Evolutionary conservation across 805 yeast species (phyloP).

Genomic region (Saturnispora zaruensis): DNA sequence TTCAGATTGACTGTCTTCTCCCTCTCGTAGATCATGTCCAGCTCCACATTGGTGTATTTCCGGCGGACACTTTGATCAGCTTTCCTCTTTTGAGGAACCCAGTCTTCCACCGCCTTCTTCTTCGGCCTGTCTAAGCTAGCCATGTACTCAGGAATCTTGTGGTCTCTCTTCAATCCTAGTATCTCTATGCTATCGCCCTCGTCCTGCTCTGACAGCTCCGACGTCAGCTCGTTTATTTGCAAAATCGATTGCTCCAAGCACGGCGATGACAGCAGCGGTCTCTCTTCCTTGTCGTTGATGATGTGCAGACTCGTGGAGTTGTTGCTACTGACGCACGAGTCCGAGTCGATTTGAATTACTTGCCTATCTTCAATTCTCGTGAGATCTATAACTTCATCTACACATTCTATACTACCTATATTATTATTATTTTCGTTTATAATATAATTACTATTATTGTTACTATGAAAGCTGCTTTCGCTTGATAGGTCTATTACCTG

Average conservation of each 20-base stretch:
- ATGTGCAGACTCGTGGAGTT: not conserved
- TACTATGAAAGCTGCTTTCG: not conserved
- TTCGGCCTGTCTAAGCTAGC: not conserved
- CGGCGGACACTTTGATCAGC: not conserved
- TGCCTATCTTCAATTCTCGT: not conserved
- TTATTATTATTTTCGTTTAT: too few relatives aligned
- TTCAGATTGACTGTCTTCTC: not conserved
- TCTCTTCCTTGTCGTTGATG: not conserved
- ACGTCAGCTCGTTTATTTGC: not conserved
- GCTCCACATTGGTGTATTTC: not conserved
- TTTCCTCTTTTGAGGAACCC: not conserved
- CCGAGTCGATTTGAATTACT: not conserved
- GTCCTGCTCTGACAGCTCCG: not conserved
- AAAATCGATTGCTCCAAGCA: not conserved
- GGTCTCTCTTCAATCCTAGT: not conserved
- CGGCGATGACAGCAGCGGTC: not conserved
- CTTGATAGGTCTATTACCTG: not conserved
- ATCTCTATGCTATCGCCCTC: constrained; percentile 2
- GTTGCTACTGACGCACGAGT: not conserved
- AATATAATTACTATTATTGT: not conserved
- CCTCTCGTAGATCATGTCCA: not conserved
- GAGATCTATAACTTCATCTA: not conserved
- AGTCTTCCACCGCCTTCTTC: too few relatives aligned
- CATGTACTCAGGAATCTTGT: not conserved
- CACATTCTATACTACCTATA: not conserved